These are phyloP conservation scores for Xanthoconium separans DNA, from an alignment of 1,284 basidiomycete species.

Conservation along the genomic window DNA sequence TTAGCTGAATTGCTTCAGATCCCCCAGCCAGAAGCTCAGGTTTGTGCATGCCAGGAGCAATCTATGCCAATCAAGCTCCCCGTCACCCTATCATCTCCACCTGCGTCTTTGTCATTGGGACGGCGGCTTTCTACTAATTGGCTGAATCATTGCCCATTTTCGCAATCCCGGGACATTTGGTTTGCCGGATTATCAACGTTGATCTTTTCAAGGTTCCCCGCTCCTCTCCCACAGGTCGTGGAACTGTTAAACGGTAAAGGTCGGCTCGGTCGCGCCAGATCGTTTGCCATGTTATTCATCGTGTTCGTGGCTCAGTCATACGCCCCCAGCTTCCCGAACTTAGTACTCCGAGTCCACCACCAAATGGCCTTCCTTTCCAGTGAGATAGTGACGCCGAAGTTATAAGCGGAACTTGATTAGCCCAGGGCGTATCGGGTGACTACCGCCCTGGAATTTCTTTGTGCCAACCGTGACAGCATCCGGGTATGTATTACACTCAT, in stretches of 20 bases:
- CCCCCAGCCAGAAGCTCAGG: no score
- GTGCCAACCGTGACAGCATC: neutral
- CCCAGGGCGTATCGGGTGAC: constrained; percentile 1
- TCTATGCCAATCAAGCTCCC: neutral
- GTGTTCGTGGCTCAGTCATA: neutral
- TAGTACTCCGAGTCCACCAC: neutral
- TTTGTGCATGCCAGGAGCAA: neutral
- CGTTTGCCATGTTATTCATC: neutral
- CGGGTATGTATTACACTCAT: neutral
- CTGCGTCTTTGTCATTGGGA: neutral
- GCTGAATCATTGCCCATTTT: neutral
- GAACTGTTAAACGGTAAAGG: neutral
- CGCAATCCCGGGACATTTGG: neutral
- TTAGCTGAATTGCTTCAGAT: no score
- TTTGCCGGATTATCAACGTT: neutral
- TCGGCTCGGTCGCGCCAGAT: neutral
- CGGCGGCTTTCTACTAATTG: neutral
- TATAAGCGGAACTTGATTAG: neutral
- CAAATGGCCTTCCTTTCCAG: neutral
- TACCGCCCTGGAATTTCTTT: neutral
- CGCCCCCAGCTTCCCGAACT: neutral
- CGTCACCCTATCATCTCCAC: neutral
- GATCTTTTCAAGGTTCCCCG: neutral
- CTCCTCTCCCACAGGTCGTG: neutral
- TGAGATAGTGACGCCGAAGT: neutral